A percentile compares a stretch with the other conserved stretches of the same genome.
Evolutionary conservation across 805 yeast species (phyloP).

Genomic region (Maudiozyma saulgeensis): DNA sequence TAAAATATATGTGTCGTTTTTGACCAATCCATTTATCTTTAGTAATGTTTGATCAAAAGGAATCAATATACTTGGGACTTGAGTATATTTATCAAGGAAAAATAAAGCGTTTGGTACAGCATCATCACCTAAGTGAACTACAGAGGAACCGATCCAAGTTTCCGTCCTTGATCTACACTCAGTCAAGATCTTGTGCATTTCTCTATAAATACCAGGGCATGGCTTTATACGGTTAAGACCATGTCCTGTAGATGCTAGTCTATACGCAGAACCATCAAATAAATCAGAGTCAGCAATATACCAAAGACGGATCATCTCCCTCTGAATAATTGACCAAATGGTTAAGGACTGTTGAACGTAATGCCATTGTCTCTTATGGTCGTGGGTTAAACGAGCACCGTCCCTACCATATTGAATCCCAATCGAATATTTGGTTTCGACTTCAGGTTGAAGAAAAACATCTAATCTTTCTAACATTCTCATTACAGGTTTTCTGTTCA

Average conservation of each 20-base stretch:
- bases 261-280: slow-evolving; percentile 45
- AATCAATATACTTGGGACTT: slow-evolving; percentile 65
- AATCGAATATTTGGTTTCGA: slow-evolving; percentile 35
- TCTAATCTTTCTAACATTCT: slow-evolving; percentile 49
- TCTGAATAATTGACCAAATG: slow-evolving; percentile 68
- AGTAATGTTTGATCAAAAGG: slow-evolving; percentile 56
- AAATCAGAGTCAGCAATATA: slow-evolving; percentile 66
- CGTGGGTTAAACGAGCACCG: slow-evolving; percentile 67
- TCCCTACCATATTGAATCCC: slow-evolving; percentile 57
- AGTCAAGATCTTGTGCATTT: slow-evolving; percentile 60
- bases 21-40: slow-evolving; percentile 43
- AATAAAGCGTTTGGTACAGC: slow-evolving; percentile 78
- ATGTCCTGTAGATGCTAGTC: slow-evolving; percentile 65
- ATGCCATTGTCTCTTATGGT: slow-evolving; percentile 61
- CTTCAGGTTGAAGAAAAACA: slow-evolving; percentile 37
- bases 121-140: slow-evolving; percentile 72
- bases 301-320: slow-evolving; percentile 73
- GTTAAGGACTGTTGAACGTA: slow-evolving; percentile 68
- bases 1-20: slow-evolving; percentile 38
- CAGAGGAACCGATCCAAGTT: slow-evolving; percentile 73
- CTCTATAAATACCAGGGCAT: slow-evolving; percentile 58
- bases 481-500: slow-evolving; percentile 59
- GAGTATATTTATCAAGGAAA: slow-evolving; percentile 70
- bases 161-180: slow-evolving; percentile 56
- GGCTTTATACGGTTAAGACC: slow-evolving; percentile 70